Evolutionary conservation across 768 basidiomycete genomes (phyloP), one percentile per base, ranked within the genome.

Genomic region (Punctularia strigosozonata): DNA sequence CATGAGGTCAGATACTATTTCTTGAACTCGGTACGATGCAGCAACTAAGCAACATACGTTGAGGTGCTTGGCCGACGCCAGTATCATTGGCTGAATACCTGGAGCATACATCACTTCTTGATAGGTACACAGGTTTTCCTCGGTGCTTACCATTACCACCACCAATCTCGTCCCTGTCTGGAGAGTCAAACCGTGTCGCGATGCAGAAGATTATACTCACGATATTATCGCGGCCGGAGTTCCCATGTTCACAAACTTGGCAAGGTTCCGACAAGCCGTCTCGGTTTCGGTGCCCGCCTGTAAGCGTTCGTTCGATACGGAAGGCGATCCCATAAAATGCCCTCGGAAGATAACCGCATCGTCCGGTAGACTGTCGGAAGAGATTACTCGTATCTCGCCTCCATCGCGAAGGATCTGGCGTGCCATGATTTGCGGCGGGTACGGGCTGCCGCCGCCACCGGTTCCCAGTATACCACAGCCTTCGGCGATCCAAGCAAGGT

Each of bases 381-480:
- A 71, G 17, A 74, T 48, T 7, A 75, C 63, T 14, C 63, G 60
- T 35, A 74, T 60, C 4, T 47, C 48, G 4, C 59, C 57, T 4
- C 76, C 77, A 18, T 61, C 57, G 4, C 75, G 62, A 1, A 78
- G 54, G 43, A 75, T 60, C 45, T 77, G 70, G 25, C 73, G 60
- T 6, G 66, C 56, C 46, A 65, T 65, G 3, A 77, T 52, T 47
- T 66, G 77, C 2, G 61, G 53, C 14, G 69, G 66, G 43, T 74
- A 65, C 0, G 78, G 71, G 2, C 68, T 65, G 5, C 77, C 78
- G 2, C 78, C 78, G 21, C 78, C 78, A 3, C 78, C 77, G 14
- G 68, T 71, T 0, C 77, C 78, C 2, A 80, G 59, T 28, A 80
- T 61, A 28, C 72, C 73, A 38, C 76, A 77, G 22, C 78, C 78